Percentiles rank a stretch among this genome's conserved stretches.
Conservation (phyloP, 2,329 filamentous ascomycete genomes). For the Sporothrix schenckii region DNA sequence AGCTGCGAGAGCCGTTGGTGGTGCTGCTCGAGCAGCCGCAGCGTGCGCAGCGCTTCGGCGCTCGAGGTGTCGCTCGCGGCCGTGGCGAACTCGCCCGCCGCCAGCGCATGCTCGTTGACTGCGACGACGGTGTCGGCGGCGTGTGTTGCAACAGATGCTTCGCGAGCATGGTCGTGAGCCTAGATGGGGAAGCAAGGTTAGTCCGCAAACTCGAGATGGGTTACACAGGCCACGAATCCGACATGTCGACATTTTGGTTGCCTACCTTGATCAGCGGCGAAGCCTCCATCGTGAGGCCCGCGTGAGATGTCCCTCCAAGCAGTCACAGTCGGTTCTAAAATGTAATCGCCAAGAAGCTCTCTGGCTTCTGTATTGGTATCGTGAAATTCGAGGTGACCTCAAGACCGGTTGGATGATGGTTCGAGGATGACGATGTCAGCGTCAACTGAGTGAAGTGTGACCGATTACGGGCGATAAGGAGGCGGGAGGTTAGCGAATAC, state of each 20-base stretch:
- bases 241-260: neutral
- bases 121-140: constrained; percentile 77
- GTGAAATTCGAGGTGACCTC: neutral
- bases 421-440: constrained; percentile 12
- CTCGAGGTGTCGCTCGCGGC: constrained; percentile 72
- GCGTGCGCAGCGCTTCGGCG: constrained; percentile 76
- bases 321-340: neutral
- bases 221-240: neutral
- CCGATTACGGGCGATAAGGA: constrained; percentile 26
- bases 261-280: constrained; percentile 68
- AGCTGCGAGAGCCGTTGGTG: constrained; percentile 82
- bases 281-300: constrained; percentile 61
- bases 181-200: constrained; percentile 43
- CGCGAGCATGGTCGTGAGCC: constrained; percentile 87
- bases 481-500: neutral
- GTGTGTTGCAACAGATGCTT: constrained; percentile 75
- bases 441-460: neutral
- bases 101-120: constrained; percentile 83
- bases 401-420: neutral
- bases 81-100: constrained; percentile 84
- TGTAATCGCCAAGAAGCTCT: neutral
- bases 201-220: neutral
- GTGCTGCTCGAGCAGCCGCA: constrained; percentile 83
- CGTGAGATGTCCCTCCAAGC: neutral
- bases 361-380: constrained; percentile 8